These are phyloP conservation scores for Podospora tetraspora DNA, from an alignment of 495 filamentous ascomycete genomes.

Conservation along the genomic window DNA sequence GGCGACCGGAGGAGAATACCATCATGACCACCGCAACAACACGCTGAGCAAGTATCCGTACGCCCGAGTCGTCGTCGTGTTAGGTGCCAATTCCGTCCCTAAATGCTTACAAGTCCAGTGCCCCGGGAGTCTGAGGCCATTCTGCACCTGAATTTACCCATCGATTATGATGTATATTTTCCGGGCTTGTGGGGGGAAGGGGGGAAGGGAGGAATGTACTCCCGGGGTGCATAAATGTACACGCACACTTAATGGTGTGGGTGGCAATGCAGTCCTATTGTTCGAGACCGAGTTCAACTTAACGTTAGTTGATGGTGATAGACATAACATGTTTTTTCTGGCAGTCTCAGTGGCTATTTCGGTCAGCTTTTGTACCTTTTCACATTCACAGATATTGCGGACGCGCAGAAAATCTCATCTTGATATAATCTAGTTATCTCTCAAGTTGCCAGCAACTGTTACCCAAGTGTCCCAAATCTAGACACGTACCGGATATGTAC, in stretches of 20 bases:
- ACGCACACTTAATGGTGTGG: too few species aligned
- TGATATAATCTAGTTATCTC: neutral
- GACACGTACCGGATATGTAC: neutral
- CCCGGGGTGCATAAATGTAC: neutral
- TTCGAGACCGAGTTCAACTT: too few species aligned
- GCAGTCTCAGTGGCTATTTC: neutral
- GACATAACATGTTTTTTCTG: neutral
- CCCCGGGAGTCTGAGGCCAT: neutral
- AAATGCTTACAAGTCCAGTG: neutral
- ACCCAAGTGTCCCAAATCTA: neutral
- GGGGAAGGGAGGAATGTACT: neutral
- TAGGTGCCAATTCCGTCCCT: too few species aligned
- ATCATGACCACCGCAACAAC: too few species aligned
- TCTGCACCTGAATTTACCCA: neutral
- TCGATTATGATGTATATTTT: neutral
- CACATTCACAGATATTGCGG: neutral
- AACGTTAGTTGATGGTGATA: too few species aligned
- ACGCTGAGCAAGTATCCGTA: too few species aligned
- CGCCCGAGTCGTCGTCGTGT: too few species aligned
- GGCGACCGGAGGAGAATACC: too few species aligned
- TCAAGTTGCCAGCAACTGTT: neutral
- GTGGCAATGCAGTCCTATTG: too few species aligned
- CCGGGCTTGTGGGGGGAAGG: neutral
- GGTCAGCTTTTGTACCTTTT: neutral
- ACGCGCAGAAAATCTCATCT: neutral